These are phyloP conservation scores for Ganoderma sp. DNA, from an alignment of 1,284 basidiomycete genomes.

Conservation along the genomic window DNA sequence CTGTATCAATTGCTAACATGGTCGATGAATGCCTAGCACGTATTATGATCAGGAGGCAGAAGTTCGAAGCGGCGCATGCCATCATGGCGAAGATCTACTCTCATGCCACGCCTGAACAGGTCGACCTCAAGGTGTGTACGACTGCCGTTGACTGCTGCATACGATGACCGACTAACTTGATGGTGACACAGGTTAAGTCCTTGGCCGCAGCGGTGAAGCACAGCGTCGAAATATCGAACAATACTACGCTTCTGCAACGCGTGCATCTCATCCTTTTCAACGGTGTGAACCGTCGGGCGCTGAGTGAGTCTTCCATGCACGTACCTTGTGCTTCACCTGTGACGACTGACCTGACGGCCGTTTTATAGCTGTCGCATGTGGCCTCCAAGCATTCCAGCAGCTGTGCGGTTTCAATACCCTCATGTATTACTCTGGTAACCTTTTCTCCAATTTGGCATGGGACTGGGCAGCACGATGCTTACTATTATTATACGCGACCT, in stretches of 20 bases:
- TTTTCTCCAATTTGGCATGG: too few relatives aligned
- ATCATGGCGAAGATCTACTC: slow-evolving; percentile 74
- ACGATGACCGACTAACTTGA: not conserved
- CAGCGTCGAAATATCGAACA: slow-evolving; percentile 65
- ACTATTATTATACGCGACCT: not conserved
- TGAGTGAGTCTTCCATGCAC: slow-evolving; percentile 55
- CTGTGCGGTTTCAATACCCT: slow-evolving; percentile 73
- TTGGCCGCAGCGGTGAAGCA: slow-evolving; percentile 66
- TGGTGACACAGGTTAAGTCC: slow-evolving; percentile 54
- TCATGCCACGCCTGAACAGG: slow-evolving; percentile 63
- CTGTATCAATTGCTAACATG: not conserved
- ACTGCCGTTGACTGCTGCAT: not conserved
- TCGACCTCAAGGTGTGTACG: slow-evolving; percentile 64
- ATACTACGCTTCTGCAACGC: slow-evolving; percentile 66
- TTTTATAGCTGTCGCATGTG: slow-evolving; percentile 69
- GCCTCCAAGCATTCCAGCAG: slow-evolving; percentile 84
- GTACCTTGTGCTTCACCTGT: not conserved
- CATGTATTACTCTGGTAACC: slow-evolving; percentile 68
- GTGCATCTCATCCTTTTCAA: slow-evolving; percentile 59
- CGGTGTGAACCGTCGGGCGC: slow-evolving; percentile 69
- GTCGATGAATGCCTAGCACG: slow-evolving; percentile 54
- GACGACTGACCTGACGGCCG: slow-evolving; percentile 7
- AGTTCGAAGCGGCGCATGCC: slow-evolving; percentile 52
- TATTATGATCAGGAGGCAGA: slow-evolving; percentile 66
- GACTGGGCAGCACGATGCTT: not conserved